A percentile compares a stretch with the other conserved stretches of the same genome.
Evolutionary conservation across 768 basidiomycete genomes (phyloP).

Genomic region (Suillus hirtellus): DNA sequence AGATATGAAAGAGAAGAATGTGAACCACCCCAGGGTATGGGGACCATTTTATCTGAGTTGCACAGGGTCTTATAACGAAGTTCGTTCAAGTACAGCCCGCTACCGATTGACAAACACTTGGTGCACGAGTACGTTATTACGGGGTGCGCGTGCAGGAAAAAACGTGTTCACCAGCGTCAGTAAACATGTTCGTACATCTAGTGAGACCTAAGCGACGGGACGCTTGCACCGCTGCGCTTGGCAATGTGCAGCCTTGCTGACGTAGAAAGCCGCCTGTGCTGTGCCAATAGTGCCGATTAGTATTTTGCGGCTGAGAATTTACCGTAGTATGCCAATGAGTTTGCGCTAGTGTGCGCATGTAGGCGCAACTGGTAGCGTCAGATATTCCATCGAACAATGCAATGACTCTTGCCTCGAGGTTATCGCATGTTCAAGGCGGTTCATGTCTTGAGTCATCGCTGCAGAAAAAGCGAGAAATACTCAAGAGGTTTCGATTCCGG

Average conservation of each 20-base stretch:
- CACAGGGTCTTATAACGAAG: conserved; percentile 27
- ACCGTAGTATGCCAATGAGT: neutral
- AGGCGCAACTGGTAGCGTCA: neutral
- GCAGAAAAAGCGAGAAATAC: conserved; percentile 3
- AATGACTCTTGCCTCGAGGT: conserved; percentile 27
- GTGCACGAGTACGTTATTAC: conserved; percentile 21
- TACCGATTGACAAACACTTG: neutral
- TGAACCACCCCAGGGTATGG: conserved; percentile 18
- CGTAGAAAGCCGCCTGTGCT: conserved; percentile 10
- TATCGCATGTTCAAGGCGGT: conserved; percentile 25
- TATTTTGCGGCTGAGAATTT: conserved; percentile 2
- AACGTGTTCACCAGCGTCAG: conserved; percentile 25
- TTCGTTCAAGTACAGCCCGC: conserved; percentile 28
- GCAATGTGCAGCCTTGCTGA: conserved; percentile 18
- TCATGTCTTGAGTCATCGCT: conserved; percentile 1
- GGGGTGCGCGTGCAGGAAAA: conserved; percentile 21
- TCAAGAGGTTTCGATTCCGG: neutral
- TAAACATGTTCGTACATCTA: conserved; percentile 13
- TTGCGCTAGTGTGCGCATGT: conserved; percentile 9
- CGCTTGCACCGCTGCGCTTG: conserved; percentile 14
- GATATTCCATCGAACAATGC: conserved; percentile 1
- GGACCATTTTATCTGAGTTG: conserved; percentile 14
- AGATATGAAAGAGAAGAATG: conserved; percentile 12
- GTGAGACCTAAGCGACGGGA: conserved; percentile 12
- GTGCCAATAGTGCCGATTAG: neutral